Base-by-base conservation (phyloP, 2,329 filamentous ascomycete species). In the Diaporthe capsici region DNA sequence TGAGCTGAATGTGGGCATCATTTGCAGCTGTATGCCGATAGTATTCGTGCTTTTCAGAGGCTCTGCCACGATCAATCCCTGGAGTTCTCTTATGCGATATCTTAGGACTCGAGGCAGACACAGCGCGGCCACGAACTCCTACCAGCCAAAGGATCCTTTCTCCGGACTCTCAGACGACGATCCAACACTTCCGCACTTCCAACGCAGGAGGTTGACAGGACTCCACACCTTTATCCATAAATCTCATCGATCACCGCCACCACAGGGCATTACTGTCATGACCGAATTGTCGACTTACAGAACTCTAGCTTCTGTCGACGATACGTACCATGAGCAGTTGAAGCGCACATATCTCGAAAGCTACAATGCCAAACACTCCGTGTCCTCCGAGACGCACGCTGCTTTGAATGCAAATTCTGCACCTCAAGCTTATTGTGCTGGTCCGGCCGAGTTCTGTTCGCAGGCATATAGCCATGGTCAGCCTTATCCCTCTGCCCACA, bases 1-100 rank as follows among this genome's bases (percentile, higher is more conserved):
- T 12, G 70, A 72, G 57, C 53, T 72, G 17, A 72, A 72, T 47
- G 39, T 72, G 7, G 70, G 70, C 39, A 72, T 72, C 12, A 72
- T 72, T 4, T 72, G 70, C 34, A 60, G 53, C 20, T 72, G 70
- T 31, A 31, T 72, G 25, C 70, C 70, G 6, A 49, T 72, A 44
- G 28, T 72, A 44, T 72, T 72, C 20, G 55, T 72, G 20, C 28
- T 72, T 7, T 72, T 60, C 70, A 60, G 15, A 1, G 60, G 60
- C 60, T 65, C 39, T 65, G 17, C 25, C 7, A 28, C 42, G 6
- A 13, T 6, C 3, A 22, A 10, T 4, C 42, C 60, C 15, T 65
- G 39, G 60, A 47, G 12, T 7, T 47, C 39, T 13, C n/a, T 65
- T 10, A 8, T 47, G 39, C 60, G 39, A 28, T 65, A 65, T 34